These are phyloP conservation scores for Pogostemon cablin DNA, from an alignment of 257 asterid species.

Conservation along the genomic window DNA sequence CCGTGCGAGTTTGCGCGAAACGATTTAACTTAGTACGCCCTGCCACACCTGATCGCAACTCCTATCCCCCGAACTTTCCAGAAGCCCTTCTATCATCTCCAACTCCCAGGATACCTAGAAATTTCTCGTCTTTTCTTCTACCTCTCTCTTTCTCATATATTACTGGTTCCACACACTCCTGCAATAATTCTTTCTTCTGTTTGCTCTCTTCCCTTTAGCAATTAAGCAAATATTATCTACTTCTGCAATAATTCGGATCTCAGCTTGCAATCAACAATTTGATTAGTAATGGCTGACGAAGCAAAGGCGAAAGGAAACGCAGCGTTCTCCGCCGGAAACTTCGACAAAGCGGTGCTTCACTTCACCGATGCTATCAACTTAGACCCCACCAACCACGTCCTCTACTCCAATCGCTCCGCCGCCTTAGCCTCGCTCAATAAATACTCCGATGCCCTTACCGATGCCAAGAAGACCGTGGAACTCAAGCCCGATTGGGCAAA, in stretches of 20 bases:
- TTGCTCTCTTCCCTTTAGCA: too few relatives aligned
- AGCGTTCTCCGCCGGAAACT: constrained; percentile 83
- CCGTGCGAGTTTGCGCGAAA: too few relatives aligned
- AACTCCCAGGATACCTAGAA: background rate
- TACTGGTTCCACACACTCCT: background rate
- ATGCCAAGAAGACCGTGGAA: constrained; percentile 85
- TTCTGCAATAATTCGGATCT: background rate
- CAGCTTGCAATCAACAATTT: background rate
- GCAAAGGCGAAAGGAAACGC: constrained; percentile 94
- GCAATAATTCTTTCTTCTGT: background rate
- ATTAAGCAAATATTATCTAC: too few relatives aligned
- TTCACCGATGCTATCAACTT: constrained; percentile 78
- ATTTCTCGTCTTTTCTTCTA: background rate
- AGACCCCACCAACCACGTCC: constrained; percentile 75
- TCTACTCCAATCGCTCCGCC: constrained; percentile 95
- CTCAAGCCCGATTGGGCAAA: constrained; percentile 85
- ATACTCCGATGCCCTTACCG: constrained; percentile 74
- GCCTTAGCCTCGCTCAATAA: constrained; percentile 71
- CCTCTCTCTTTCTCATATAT: background rate
- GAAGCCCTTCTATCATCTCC: background rate
- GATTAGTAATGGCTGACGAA: constrained; percentile 69
- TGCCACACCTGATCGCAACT: background rate
- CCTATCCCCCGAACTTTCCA: background rate
- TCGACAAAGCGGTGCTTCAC: constrained; percentile 61
- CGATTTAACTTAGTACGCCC: too few relatives aligned